phyloP scores from a whole-genome alignment of 768 basidiomycete genomes.

The Vararia minispora region DNA sequence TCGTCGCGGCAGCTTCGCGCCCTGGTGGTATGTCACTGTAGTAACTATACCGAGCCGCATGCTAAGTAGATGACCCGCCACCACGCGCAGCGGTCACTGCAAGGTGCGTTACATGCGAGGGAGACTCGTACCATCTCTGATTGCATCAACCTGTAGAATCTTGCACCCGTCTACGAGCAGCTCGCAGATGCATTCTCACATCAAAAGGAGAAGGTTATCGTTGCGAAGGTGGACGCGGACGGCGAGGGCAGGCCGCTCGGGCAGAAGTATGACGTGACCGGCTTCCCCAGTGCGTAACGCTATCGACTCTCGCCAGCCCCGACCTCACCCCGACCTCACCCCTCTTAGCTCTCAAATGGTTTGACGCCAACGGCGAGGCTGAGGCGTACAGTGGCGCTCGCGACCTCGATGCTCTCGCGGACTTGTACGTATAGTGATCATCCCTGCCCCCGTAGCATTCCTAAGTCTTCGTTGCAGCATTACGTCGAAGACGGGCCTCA shows the following conservation, averaged over 20 bases:
- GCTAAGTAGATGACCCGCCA: not conserved
- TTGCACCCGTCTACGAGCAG: conserved; percentile 82
- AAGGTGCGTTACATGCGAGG: conserved; percentile 37
- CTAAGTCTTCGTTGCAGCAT: conserved; percentile 36
- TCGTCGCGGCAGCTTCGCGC: conserved; percentile 60
- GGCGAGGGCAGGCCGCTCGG: conserved; percentile 73
- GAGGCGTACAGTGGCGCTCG: conserved; percentile 69
- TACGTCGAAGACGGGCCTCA: conserved; percentile 62
- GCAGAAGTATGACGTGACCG: conserved; percentile 66
- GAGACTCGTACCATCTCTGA: conserved; percentile 4
- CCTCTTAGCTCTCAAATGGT: conserved; percentile 82
- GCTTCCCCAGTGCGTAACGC: conserved; percentile 69
- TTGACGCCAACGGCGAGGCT: conserved; percentile 45
- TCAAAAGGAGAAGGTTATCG: conserved; percentile 69
- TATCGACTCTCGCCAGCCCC: conserved; percentile 1
- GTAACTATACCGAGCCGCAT: not conserved
- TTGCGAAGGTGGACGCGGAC: conserved; percentile 92
- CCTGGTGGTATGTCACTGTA: conserved; percentile 64
- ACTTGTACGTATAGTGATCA: conserved; percentile 44
- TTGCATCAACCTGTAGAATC: conserved; percentile 38
- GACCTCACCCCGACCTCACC: conserved; percentile 8
- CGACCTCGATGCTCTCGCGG: conserved; percentile 65
- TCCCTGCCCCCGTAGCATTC: too few species aligned
- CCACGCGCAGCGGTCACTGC: conserved; percentile 66
- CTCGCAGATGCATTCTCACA: conserved; percentile 79